phyloP scores from a whole-genome alignment of 805 yeast species.

The Hanseniaspora clermontiae region DNA sequence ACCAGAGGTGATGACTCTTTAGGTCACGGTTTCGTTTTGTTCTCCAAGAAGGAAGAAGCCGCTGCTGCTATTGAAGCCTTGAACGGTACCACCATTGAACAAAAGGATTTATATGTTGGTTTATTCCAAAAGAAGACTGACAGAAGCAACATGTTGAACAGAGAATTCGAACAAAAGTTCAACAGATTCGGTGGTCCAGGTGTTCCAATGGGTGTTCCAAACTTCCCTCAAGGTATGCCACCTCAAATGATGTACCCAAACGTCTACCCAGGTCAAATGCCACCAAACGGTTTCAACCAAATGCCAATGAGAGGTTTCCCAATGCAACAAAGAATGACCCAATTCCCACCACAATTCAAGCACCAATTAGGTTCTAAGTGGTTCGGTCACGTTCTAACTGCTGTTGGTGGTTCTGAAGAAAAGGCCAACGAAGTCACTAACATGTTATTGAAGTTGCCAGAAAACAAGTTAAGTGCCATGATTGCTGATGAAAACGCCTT shows the following conservation, averaged over 20 bases:
- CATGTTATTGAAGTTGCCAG: constrained; percentile 93
- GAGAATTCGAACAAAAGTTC: constrained; percentile 95
- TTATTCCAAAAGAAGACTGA: constrained; percentile 98
- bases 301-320: constrained; percentile 52
- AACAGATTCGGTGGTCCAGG: constrained; percentile 42
- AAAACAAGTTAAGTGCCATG: constrained; percentile 75
- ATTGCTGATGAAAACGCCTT: constrained; percentile 83
- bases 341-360: constrained; percentile 26
- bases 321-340: constrained; percentile 46
- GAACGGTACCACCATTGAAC: constrained; percentile 91
- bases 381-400: constrained; percentile 81
- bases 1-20: constrained; percentile 90
- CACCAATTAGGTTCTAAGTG: constrained; percentile 85
- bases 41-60: constrained; percentile 96
- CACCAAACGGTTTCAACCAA: constrained; percentile 25
- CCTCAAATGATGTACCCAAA: constrained; percentile 64
- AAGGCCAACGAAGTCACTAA: constrained; percentile 94
- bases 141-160: constrained; percentile 91
- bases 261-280: constrained; percentile 22
- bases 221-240: constrained; percentile 21
- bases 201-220: constrained; percentile 55
- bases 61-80: constrained; percentile 95
- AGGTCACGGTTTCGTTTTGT: constrained; percentile 98
- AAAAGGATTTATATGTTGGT: constrained; percentile 96
- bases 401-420: constrained; percentile 81